phyloP scores from a whole-genome alignment of 2,329 filamentous ascomycete genomes.

The Emmonsia crescens region DNA sequence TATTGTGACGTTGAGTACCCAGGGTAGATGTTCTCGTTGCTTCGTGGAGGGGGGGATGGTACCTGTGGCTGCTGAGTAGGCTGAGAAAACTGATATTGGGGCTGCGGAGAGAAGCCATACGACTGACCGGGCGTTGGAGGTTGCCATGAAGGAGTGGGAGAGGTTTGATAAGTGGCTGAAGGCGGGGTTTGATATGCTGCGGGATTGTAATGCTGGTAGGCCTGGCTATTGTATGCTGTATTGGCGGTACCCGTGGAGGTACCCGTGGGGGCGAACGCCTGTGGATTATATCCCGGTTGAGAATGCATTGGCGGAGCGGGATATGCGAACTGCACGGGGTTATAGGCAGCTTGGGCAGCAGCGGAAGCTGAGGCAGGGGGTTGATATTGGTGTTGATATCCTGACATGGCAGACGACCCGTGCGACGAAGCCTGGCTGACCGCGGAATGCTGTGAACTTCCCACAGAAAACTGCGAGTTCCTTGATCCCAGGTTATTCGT shows the following conservation, averaged over 20 bases:
- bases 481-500: constrained; percentile 25
- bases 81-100: constrained; percentile 11
- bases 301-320: constrained; percentile 36
- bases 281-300: constrained; percentile 58
- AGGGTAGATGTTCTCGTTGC: constrained; percentile 25
- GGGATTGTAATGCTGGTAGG: constrained; percentile 40
- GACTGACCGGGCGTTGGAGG: constrained; percentile 23
- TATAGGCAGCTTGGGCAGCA: constrained; percentile 45
- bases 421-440: constrained; percentile 34
- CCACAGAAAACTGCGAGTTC: constrained; percentile 26
- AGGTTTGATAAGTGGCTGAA: constrained; percentile 19
- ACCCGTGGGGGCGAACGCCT: constrained; percentile 40
- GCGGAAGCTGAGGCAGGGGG: constrained; percentile 27
- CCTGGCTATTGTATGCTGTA: constrained; percentile 18
- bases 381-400: constrained; percentile 45
- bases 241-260: constrained; percentile 15
- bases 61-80: constrained; percentile 6
- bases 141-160: constrained; percentile 26
- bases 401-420: constrained; percentile 28
- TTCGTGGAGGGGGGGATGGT: constrained; percentile 26
- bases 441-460: constrained; percentile 25
- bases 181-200: constrained; percentile 36
- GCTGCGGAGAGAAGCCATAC: constrained; percentile 23
- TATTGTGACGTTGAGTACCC: constrained; percentile 25
- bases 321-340: constrained; percentile 50